phyloP scores from a whole-genome alignment of 805 yeast species.

The Starmerella scarabaei region DNA sequence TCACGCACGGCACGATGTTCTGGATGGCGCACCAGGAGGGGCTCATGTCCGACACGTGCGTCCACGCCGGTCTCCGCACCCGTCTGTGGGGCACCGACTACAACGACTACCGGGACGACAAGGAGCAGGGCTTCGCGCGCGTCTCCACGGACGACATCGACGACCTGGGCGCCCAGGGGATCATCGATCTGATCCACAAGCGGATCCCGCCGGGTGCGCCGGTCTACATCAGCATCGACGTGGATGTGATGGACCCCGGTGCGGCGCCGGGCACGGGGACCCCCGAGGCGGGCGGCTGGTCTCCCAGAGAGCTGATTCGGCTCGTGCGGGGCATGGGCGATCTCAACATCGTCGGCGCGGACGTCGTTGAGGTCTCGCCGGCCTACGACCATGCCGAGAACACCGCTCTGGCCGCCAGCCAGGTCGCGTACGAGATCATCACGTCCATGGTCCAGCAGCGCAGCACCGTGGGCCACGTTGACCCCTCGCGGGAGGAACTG shows the following conservation, averaged over 20 bases:
- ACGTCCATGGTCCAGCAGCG: conserved; percentile 51
- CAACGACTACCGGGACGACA: conserved; percentile 56
- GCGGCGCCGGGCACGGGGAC: conserved; percentile 73
- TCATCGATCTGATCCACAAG: conserved; percentile 39
- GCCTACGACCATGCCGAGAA: conserved; percentile 50
- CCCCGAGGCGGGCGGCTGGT: conserved; percentile 63
- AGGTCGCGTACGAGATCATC: conserved; percentile 52
- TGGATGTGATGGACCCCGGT: conserved; percentile 59
- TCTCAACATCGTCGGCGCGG: conserved; percentile 57
- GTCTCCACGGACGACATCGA: conserved; percentile 64
- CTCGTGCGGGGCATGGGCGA: conserved; percentile 49
- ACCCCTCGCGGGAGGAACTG: conserved; percentile 22
- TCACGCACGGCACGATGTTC: conserved; percentile 77
- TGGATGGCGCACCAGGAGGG: conserved; percentile 72
- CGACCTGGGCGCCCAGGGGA: conserved; percentile 48
- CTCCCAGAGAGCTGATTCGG: conserved; percentile 48
- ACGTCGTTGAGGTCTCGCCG: conserved; percentile 62
- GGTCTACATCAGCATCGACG: conserved; percentile 67
- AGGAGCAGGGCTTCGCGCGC: conserved; percentile 53
- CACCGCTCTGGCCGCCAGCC: conserved; percentile 54
- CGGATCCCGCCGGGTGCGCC: conserved; percentile 50
- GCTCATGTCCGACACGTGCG: conserved; percentile 41
- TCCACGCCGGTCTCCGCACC: conserved; percentile 69
- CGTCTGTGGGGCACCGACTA: conserved; percentile 48
- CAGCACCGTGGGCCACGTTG: conserved; percentile 1